A percentile compares a stretch with the other conserved stretches of the same genome.
Evolutionary conservation across 2,329 filamentous ascomycete species (phyloP).

Genomic region (Colletotrichum tanaceti): DNA sequence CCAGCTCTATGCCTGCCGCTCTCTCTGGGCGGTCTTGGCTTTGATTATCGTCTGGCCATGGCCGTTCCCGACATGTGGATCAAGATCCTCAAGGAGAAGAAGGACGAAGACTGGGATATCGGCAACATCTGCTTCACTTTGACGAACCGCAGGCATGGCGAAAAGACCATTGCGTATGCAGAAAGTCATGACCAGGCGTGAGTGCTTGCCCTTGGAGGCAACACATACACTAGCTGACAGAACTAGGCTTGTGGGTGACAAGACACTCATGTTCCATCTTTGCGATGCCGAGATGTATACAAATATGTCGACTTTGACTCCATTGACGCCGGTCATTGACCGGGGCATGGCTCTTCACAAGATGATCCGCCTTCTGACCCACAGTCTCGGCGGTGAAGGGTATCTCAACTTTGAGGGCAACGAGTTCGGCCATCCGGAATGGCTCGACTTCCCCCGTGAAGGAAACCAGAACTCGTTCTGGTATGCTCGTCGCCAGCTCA

Average conservation of each 20-base stretch:
- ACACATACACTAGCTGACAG: background rate
- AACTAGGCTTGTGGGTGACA: constrained; percentile 89
- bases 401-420: constrained; percentile 99
- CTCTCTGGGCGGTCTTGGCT: constrained; percentile 89
- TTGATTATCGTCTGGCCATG: constrained; percentile 98
- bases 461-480: constrained; percentile 95
- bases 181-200: constrained; percentile 98
- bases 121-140: constrained; percentile 85
- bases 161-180: constrained; percentile 98
- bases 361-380: constrained; percentile 94
- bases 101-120: constrained; percentile 93
- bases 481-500: constrained; percentile 93
- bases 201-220: constrained; percentile 52
- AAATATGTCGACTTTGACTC: constrained; percentile 89
- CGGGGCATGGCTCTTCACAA: constrained; percentile 95
- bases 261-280: constrained; percentile 97
- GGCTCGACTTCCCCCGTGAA: constrained; percentile 96
- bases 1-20: constrained; percentile 91
- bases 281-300: constrained; percentile 98
- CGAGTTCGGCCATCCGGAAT: constrained; percentile 98
- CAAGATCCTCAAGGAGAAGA: constrained; percentile 94
- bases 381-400: constrained; percentile 91
- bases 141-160: constrained; percentile 91
- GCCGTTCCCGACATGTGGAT: constrained; percentile 99
- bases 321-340: constrained; percentile 89